Evolutionary conservation across 2,329 filamentous ascomycete genomes (phyloP).

Genomic region (Bimuria novae-zelandiae): DNA sequence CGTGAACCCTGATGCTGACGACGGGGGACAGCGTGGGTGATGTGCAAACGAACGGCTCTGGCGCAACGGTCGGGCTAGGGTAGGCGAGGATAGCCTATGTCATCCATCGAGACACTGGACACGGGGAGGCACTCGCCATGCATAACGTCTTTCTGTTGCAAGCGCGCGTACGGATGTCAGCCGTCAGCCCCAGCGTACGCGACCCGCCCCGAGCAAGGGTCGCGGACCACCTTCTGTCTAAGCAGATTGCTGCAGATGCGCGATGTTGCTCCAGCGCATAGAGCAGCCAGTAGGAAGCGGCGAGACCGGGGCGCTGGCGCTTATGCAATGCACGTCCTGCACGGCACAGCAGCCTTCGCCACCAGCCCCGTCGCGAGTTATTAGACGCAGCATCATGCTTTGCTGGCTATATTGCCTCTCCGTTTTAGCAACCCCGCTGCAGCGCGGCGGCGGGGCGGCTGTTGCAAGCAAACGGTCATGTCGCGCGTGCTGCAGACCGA

Average conservation of each 20-base stretch:
- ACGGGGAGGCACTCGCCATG: neutral
- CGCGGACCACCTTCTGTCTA: conserved; percentile 10
- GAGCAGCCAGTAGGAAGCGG: neutral
- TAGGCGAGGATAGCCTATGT: neutral
- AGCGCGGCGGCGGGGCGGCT: conserved; percentile 25
- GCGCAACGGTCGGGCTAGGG: conserved; percentile 15
- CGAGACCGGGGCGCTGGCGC: neutral
- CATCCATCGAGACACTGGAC: neutral
- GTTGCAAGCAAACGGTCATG: conserved; percentile 19
- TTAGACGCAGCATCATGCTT: conserved; percentile 36
- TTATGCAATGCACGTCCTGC: conserved; percentile 8
- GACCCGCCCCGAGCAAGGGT: conserved; percentile 16
- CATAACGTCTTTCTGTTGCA: conserved; percentile 19
- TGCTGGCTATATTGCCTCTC: conserved; percentile 29
- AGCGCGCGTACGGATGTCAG: conserved; percentile 17
- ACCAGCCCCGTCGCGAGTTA: conserved; percentile 17
- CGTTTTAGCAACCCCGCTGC: conserved; percentile 19
- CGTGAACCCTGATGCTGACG: conserved; percentile 14
- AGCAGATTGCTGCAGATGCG: conserved; percentile 16
- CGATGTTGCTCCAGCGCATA: conserved; percentile 3
- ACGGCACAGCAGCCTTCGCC: conserved; percentile 29
- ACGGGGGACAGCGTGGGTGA: conserved; percentile 7
- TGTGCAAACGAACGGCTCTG: conserved; percentile 16
- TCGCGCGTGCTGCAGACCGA: conserved; percentile 15
- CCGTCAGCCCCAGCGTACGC: conserved; percentile 10